Percentiles rank a stretch among this genome's conserved stretches.
These are phyloP conservation scores for Linaria vulgaris DNA, from an alignment of 257 asterid genomes.

Conservation along the genomic window DNA sequence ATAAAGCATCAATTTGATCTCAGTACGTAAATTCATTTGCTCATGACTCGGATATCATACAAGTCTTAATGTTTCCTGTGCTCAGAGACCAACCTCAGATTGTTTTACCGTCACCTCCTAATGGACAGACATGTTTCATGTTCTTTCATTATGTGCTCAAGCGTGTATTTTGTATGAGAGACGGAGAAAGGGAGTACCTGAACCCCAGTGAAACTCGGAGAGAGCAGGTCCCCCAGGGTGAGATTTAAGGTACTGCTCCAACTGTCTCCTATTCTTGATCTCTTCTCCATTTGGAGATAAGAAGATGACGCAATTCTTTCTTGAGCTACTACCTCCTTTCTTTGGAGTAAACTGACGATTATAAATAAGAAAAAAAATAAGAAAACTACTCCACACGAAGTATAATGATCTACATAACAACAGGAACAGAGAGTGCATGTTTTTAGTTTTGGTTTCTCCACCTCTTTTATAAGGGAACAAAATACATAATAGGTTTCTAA, in stretches of 20 bases:
- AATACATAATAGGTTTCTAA: background rate
- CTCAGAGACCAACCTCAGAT: too few species aligned
- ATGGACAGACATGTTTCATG: too few species aligned
- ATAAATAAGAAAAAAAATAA: too few species aligned
- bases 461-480: too few species aligned
- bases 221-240: constrained; percentile 56
- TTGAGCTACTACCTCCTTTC: constrained; percentile 37
- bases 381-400: background rate
- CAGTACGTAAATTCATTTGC: too few species aligned
- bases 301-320: constrained; percentile 43
- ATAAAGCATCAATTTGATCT: too few species aligned
- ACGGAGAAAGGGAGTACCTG: background rate
- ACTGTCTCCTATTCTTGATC: constrained; percentile 58
- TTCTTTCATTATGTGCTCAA: too few species aligned
- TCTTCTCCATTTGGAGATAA: constrained; percentile 63
- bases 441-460: background rate
- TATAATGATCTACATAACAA: background rate
- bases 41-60: too few species aligned
- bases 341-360: constrained; percentile 38
- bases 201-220: constrained; percentile 57
- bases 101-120: too few species aligned
- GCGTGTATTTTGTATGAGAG: too few species aligned
- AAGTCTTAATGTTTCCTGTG: too few species aligned
- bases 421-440: background rate
- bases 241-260: constrained; percentile 65